phyloP scores from a whole-genome alignment of 768 basidiomycete species.

The Trametes coccinea region DNA sequence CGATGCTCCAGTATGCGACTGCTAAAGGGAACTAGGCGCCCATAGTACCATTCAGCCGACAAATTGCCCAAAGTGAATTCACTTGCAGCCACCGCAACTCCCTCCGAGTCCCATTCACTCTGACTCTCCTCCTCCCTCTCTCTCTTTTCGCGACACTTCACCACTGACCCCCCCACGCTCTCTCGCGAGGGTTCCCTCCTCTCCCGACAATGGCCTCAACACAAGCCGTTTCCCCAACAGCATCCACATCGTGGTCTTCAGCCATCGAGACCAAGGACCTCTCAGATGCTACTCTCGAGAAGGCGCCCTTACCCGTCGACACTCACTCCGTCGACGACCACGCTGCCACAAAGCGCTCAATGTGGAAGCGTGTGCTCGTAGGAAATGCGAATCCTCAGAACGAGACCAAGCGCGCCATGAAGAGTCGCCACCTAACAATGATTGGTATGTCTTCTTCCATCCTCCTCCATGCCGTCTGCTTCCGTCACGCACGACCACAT shows the following conservation, averaged over 20 bases:
- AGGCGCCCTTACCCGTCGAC: conserved; percentile 7
- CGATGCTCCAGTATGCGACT: neutral
- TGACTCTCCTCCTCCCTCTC: neutral
- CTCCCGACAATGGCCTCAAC: neutral
- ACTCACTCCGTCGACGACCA: neutral
- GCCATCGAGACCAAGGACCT: conserved; percentile 9
- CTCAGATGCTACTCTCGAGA: conserved; percentile 12
- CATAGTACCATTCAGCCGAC: neutral
- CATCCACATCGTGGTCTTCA: conserved; percentile 16
- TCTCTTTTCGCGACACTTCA: neutral
- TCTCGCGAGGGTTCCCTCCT: neutral
- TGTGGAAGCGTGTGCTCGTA: conserved; percentile 28
- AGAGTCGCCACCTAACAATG: conserved; percentile 45
- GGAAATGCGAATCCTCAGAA: conserved; percentile 24
- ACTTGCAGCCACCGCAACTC: neutral
- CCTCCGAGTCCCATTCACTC: neutral
- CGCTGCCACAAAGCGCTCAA: neutral
- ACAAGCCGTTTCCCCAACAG: neutral
- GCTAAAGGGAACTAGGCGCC: neutral
- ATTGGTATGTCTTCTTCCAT: conserved; percentile 32
- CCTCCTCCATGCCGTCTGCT: neutral
- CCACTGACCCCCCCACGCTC: neutral
- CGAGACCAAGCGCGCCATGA: conserved; percentile 41
- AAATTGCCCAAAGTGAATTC: neutral
- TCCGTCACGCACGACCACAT: neutral